Conservation (phyloP, 305 asterid genomes). For the Ilex paraguariensis region DNA sequence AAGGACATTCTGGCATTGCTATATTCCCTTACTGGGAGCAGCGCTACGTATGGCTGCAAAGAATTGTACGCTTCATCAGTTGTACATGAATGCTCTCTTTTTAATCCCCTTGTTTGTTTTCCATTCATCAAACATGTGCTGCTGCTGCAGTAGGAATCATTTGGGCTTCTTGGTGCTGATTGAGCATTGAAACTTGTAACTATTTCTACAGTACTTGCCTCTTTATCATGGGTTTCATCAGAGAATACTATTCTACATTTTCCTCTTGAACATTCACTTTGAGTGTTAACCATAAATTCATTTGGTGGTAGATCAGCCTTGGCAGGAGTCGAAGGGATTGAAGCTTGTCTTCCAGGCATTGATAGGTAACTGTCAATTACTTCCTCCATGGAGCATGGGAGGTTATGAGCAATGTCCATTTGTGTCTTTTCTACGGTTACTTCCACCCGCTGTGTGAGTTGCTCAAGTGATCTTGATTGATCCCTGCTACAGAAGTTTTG, state of each 20-base stretch:
- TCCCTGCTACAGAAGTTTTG: conserved; percentile 22
- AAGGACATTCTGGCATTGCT: conserved; percentile 39
- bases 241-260: conserved; percentile 74
- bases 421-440: conserved; percentile 25
- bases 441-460: conserved; percentile 20
- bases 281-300: conserved; percentile 17
- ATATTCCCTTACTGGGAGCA: conserved; percentile 25
- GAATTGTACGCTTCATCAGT: conserved; percentile 19
- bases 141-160: conserved; percentile 41
- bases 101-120: conserved; percentile 37
- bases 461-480: conserved; percentile 26
- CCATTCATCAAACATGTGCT: conserved; percentile 38
- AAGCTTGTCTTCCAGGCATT: conserved; percentile 25
- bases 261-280: conserved; percentile 31
- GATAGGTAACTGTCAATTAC: conserved; percentile 19
- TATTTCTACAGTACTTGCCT: conserved; percentile 32
- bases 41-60: conserved; percentile 40
- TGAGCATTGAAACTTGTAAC: conserved; percentile 20
- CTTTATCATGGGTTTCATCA: conserved; percentile 65
- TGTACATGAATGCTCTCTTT: conserved; percentile 35
- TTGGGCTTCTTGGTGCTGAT: conserved; percentile 27
- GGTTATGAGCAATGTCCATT: conserved; percentile 21
- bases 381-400: conserved; percentile 22
- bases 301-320: conserved; percentile 23
- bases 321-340: conserved; percentile 20